Base-by-base conservation (phyloP, 2,329 filamentous ascomycete genomes). In the Tolypocladium album region DNA sequence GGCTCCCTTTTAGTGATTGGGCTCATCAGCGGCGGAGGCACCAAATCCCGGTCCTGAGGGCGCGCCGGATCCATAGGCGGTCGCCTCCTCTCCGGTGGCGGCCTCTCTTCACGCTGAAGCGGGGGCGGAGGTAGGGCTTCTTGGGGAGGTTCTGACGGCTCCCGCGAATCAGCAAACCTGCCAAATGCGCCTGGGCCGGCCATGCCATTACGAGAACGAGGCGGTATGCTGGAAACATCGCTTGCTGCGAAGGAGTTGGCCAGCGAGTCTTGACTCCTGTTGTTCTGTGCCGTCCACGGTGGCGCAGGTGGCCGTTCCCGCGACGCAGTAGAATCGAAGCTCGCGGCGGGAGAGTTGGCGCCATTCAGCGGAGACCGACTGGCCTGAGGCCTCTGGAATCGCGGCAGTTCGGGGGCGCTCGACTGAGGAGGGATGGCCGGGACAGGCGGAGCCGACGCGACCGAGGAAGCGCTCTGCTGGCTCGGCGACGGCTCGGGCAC, bases 1-100 rank as follows among this genome's bases (percentile, higher is more conserved):
- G 72, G 74, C 31, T 81, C 79, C 63, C 74, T 75, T 55, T 78
- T 79, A 59, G 72, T 70, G 9, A 70, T 71, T 34, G 79, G 78
- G 64, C 81, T 84, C 72, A 82, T 82, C 50, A 86, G 67, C 6
- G 83, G 83, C 4, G 81, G 82, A 8, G 83, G 83, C 3, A 86
- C 82, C 42, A 86, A 71, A 58, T 82, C 79, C 56, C 77, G 78
- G 64, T 85, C 78, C 57, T 78, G 75, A 9, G 82, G 81, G 39
- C 82, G 76, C 8, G 80, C 71, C 9, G 82, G 79, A 61, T 87
- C 82, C 84, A 89, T 88, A 0, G 86, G 84, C 2, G 87, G 87
- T 56, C 87, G 76, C 69, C 81, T 85, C 62, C 87, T 78, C 65
- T 88, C 85, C 0, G 87, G 87, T 1, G 83, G 79, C 40, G 76